phyloP scores from a whole-genome alignment of 306 rosid species.

The Argentina anserina region DNA sequence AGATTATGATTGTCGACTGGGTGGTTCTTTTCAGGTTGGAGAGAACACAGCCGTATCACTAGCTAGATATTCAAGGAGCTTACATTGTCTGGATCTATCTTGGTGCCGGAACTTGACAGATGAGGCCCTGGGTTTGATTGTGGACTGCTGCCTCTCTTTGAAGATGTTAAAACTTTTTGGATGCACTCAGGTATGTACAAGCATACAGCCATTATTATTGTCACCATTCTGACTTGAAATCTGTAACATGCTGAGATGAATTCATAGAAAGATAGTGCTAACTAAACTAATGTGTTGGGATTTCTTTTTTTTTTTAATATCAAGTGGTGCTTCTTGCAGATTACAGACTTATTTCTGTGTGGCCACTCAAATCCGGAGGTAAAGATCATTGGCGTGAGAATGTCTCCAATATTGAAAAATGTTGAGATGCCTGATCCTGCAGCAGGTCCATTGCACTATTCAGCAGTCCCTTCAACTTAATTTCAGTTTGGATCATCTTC shows the following conservation, averaged over 20 bases:
- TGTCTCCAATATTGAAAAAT: slow-evolving; percentile 44
- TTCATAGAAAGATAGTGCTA: background rate
- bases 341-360: slow-evolving; percentile 52
- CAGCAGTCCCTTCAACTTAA: slow-evolving; percentile 8
- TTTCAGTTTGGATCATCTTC: background rate
- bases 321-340: slow-evolving; percentile 32
- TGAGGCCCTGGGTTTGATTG: slow-evolving; percentile 62
- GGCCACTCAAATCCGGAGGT: slow-evolving; percentile 60
- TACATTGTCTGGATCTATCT: slow-evolving; percentile 75
- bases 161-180: slow-evolving; percentile 69
- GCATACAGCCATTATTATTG: background rate
- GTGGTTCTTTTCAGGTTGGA: slow-evolving; percentile 55
- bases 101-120: slow-evolving; percentile 77
- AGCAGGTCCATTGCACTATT: slow-evolving; percentile 39
- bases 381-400: slow-evolving; percentile 49
- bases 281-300: background rate
- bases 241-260: background rate
- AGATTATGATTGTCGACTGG: slow-evolving; percentile 18
- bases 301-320: background rate
- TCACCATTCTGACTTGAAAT: background rate
- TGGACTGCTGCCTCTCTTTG: slow-evolving; percentile 66
- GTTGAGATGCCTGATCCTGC: slow-evolving; percentile 22
- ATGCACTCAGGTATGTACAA: slow-evolving; percentile 65
- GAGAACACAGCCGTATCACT: slow-evolving; percentile 56
- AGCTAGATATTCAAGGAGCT: slow-evolving; percentile 38